Percentiles rank a stretch among this genome's conserved stretches.
Conservation (phyloP, 2,329 filamentous ascomycete genomes). For the Cladosporium cucumerinum region DNA sequence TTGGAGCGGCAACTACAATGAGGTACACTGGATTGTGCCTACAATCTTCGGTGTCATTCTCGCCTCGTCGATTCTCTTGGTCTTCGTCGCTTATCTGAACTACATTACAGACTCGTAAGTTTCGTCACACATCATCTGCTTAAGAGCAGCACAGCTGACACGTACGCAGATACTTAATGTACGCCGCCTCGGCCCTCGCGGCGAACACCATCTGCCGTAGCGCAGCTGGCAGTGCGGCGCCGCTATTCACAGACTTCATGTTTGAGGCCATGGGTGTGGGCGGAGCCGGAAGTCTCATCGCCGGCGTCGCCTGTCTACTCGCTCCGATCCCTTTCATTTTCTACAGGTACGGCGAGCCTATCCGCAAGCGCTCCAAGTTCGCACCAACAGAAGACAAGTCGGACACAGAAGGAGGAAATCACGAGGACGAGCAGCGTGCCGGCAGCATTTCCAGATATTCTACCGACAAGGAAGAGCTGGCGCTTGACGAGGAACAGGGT, state of each 20-base stretch:
- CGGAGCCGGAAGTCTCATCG: slow-evolving; percentile 41
- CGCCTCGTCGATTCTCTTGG: slow-evolving; percentile 40
- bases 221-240: slow-evolving; percentile 31
- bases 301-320: slow-evolving; percentile 40
- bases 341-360: slow-evolving; percentile 30
- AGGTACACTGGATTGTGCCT: slow-evolving; percentile 47
- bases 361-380: slow-evolving; percentile 27
- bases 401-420: slow-evolving; percentile 14
- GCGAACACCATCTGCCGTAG: slow-evolving; percentile 32
- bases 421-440: slow-evolving; percentile 6
- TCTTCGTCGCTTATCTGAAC: slow-evolving; percentile 54
- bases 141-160: background rate
- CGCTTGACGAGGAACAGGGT: slow-evolving; percentile 24
- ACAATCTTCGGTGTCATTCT: slow-evolving; percentile 45
- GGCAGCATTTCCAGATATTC: slow-evolving; percentile 13
- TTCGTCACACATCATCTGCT: background rate
- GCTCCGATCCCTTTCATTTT: slow-evolving; percentile 35
- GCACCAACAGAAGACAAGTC: slow-evolving; percentile 25
- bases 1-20: slow-evolving; percentile 40
- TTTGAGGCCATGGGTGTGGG: slow-evolving; percentile 32
- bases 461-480: slow-evolving; percentile 18
- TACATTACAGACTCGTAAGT: slow-evolving; percentile 50
- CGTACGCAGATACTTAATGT: slow-evolving; percentile 39
- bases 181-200: slow-evolving; percentile 30
- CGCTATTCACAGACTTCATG: slow-evolving; percentile 34